These are phyloP conservation scores for Euphrasia confusa DNA, from an alignment of 257 asterid species.

Conservation along the genomic window DNA sequence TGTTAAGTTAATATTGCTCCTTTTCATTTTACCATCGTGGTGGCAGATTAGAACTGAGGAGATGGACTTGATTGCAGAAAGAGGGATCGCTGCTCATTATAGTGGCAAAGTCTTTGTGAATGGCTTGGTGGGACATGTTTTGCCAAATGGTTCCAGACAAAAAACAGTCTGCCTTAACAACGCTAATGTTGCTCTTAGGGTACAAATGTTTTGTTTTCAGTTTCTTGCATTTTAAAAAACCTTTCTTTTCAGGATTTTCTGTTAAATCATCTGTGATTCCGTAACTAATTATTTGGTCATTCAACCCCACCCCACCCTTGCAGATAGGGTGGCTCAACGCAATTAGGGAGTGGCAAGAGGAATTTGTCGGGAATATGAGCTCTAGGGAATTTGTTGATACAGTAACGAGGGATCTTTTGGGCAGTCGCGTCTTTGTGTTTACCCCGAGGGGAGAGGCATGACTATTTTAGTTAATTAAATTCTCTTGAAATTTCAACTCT, in stretches of 20 bases:
- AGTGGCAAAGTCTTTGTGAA: conserved; percentile 69
- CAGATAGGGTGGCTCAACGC: conserved; percentile 95
- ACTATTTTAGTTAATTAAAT: background rate
- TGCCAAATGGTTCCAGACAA: conserved; percentile 42
- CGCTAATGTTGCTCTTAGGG: conserved; percentile 82
- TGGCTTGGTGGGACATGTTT: conserved; percentile 63
- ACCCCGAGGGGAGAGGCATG: conserved; percentile 85
- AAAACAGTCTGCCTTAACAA: conserved; percentile 64
- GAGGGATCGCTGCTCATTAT: conserved; percentile 88
- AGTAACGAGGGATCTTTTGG: conserved; percentile 65
- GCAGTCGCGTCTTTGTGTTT: conserved; percentile 83
- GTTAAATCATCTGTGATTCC: conserved; percentile 3
- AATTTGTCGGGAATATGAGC: conserved; percentile 85
- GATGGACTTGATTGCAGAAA: conserved; percentile 82
- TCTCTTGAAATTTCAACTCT: background rate
- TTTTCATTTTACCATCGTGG: conserved; percentile 6
- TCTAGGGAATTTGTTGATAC: conserved; percentile 86
- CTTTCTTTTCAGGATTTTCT: conserved; percentile 7
- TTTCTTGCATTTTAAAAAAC: background rate
- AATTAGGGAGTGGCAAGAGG: conserved; percentile 91
- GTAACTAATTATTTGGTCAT: conserved; percentile 25
- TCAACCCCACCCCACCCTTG: conserved; percentile 7
- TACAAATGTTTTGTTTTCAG: conserved; percentile 26
- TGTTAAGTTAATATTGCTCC: background rate
- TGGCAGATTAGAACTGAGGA: conserved; percentile 78